phyloP scores from a whole-genome alignment of 78 protist genomes.

The Emiliania huxleyi region DNA sequence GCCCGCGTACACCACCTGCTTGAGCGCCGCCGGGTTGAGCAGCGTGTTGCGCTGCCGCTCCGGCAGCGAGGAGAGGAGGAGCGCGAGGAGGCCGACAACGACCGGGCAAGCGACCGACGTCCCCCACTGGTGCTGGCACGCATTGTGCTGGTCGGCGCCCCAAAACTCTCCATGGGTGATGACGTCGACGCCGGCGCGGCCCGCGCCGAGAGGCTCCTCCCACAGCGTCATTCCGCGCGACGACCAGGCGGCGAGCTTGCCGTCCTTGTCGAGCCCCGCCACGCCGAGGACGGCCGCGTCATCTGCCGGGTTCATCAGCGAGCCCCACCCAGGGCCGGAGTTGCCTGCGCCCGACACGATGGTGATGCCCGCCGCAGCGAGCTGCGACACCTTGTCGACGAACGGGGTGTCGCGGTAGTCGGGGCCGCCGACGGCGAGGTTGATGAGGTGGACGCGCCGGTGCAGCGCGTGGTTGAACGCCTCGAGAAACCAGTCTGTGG shows the following conservation, averaged over 20 bases:
- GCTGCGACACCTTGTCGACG: conserved; percentile 90
- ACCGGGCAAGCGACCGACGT: conserved; percentile 85
- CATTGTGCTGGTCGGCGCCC: not conserved
- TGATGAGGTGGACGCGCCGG: conserved; percentile 70
- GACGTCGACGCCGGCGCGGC: not conserved
- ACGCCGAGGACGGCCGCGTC: conserved; percentile 92
- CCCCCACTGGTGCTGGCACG: not conserved
- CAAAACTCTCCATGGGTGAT: not conserved
- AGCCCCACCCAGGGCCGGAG: conserved; percentile 94
- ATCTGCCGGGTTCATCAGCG: conserved; percentile 93
- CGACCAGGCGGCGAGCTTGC: not conserved
- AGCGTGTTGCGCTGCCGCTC: not conserved
- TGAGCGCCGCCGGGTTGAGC: conserved; percentile 72
- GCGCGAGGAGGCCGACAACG: conserved; percentile 81
- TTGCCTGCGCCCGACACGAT: conserved; percentile 93
- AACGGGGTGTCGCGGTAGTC: conserved; percentile 91
- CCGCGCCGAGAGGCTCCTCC: conserved; percentile 75
- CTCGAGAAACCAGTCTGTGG: conserved; percentile 26
- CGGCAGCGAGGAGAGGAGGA: not conserved
- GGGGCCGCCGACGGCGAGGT: conserved; percentile 95
- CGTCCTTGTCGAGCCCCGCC: not conserved
- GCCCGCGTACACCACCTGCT: conserved; percentile 61
- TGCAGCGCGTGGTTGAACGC: conserved; percentile 35
- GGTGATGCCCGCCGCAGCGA: conserved; percentile 78
- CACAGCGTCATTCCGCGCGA: conserved; percentile 87